A percentile compares a stretch with the other conserved stretches of the same genome.
Evolutionary conservation across 1,139 yeast species (phyloP).

Genomic region (Blastobotrys ciferrii): DNA sequence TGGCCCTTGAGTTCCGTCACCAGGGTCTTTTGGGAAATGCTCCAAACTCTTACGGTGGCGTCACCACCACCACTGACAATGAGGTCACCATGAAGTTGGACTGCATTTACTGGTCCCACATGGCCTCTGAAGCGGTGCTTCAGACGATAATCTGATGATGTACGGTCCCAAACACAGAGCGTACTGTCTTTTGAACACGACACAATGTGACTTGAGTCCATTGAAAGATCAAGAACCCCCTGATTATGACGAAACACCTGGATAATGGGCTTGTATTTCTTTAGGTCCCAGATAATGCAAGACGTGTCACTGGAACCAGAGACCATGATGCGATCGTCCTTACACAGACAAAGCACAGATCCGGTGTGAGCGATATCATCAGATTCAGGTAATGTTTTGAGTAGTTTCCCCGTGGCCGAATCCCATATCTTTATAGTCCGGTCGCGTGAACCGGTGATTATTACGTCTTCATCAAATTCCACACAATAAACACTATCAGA

Average conservation of each 20-base stretch:
- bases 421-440: slow-evolving; percentile 38
- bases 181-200: slow-evolving; percentile 38
- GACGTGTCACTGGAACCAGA: slow-evolving; percentile 40
- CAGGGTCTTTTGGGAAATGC: slow-evolving; percentile 26
- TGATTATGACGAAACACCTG: slow-evolving; percentile 31
- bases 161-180: slow-evolving; percentile 34
- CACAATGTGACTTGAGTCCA: slow-evolving; percentile 30
- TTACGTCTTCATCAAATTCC: slow-evolving; percentile 33
- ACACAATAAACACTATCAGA: slow-evolving; percentile 40
- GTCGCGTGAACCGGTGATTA: slow-evolving; percentile 40
- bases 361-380: slow-evolving; percentile 31
- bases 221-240: slow-evolving; percentile 35
- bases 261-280: slow-evolving; percentile 27
- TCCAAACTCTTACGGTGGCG: slow-evolving; percentile 36
- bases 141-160: slow-evolving; percentile 19
- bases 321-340: slow-evolving; percentile 35
- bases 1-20: slow-evolving; percentile 35
- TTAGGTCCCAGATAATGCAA: slow-evolving; percentile 36
- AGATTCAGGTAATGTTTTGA: slow-evolving; percentile 20
- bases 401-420: slow-evolving; percentile 28
- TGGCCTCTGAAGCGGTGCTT: slow-evolving; percentile 31
- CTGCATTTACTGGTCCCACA: slow-evolving; percentile 39
- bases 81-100: slow-evolving; percentile 29
- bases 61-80: slow-evolving; percentile 41
- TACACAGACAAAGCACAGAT: slow-evolving; percentile 37